Percentiles rank a stretch among this genome's conserved stretches.
Conservation (phyloP, 176 grass and related monocot species). For the Musa itinerans region DNA sequence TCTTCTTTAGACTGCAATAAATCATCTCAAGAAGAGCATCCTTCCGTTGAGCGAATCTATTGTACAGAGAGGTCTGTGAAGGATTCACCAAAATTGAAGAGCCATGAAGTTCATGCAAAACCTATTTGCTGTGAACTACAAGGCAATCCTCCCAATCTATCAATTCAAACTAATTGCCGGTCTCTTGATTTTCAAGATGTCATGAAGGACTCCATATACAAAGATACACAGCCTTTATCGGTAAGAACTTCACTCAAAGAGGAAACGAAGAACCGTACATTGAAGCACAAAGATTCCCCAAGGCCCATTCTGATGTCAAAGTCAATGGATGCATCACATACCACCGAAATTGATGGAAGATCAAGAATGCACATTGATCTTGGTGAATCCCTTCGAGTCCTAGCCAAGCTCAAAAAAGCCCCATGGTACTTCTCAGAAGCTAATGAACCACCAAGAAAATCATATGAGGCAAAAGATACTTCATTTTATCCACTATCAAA, state of each 20-base stretch:
- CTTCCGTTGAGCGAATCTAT: conserved; percentile 46
- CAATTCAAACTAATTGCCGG: conserved; percentile 25
- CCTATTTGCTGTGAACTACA: not conserved
- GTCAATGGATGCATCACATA: conserved; percentile 24
- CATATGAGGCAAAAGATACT: conserved; percentile 40
- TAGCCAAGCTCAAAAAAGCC: conserved; percentile 57
- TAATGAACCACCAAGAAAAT: conserved; percentile 43
- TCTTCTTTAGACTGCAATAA: conserved; percentile 80
- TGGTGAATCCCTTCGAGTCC: conserved; percentile 47
- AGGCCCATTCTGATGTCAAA: conserved; percentile 32
- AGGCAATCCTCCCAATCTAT: conserved; percentile 4
- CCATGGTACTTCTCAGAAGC: conserved; percentile 50
- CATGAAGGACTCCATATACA: conserved; percentile 74
- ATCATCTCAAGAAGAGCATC: conserved; percentile 65
- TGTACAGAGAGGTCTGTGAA: conserved; percentile 63
- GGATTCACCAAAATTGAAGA: conserved; percentile 53
- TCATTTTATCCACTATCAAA: conserved; percentile 17
- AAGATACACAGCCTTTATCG: conserved; percentile 50
- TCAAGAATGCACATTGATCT: conserved; percentile 35
- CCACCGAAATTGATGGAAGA: conserved; percentile 36
- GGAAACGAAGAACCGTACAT: conserved; percentile 30
- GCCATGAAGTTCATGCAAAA: conserved; percentile 25
- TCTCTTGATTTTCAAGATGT: conserved; percentile 65
- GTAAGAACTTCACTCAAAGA: conserved; percentile 43
- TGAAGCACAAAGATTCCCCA: conserved; percentile 31